phyloP scores from a whole-genome alignment of 306 rosid species.

The Pyrus pyrifolia region DNA sequence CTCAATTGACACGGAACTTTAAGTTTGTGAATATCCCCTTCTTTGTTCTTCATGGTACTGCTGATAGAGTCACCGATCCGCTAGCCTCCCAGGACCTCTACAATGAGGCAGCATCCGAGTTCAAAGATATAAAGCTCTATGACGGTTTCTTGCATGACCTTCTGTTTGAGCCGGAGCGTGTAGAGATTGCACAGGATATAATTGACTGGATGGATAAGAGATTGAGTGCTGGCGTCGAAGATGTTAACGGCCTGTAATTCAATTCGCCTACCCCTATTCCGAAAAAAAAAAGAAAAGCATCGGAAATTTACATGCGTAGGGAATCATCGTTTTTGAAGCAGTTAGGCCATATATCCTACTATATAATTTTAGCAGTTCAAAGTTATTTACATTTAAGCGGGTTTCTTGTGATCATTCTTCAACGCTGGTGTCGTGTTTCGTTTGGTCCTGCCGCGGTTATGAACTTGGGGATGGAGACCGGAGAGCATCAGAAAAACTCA shows the following conservation, averaged over 20 bases:
- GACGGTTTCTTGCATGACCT: slow-evolving; percentile 94
- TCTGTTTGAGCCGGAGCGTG: slow-evolving; percentile 89
- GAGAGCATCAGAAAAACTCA: neutral
- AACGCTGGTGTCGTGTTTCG: neutral
- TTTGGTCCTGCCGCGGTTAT: neutral
- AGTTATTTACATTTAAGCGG: neutral
- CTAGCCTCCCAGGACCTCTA: slow-evolving; percentile 84
- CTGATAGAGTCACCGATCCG: slow-evolving; percentile 94
- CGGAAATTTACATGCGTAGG: neutral
- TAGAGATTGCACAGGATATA: slow-evolving; percentile 73
- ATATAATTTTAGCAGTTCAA: neutral
- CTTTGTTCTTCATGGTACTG: slow-evolving; percentile 95
- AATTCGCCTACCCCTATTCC: neutral
- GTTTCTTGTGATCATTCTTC: neutral
- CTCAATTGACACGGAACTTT: slow-evolving; percentile 57
- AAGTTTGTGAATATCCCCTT: slow-evolving; percentile 79
- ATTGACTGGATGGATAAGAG: slow-evolving; percentile 84
- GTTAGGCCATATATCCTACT: neutral
- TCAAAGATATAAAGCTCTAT: slow-evolving; percentile 84
- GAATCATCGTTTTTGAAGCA: neutral
- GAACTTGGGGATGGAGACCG: neutral
- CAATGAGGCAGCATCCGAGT: slow-evolving; percentile 62
- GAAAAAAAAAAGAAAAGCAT: neutral
- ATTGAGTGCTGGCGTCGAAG: slow-evolving; percentile 19
- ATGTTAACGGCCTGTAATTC: slow-evolving; percentile 10